Conservation (phyloP, 768 basidiomycete genomes). For the Serendipita sp. region DNA sequence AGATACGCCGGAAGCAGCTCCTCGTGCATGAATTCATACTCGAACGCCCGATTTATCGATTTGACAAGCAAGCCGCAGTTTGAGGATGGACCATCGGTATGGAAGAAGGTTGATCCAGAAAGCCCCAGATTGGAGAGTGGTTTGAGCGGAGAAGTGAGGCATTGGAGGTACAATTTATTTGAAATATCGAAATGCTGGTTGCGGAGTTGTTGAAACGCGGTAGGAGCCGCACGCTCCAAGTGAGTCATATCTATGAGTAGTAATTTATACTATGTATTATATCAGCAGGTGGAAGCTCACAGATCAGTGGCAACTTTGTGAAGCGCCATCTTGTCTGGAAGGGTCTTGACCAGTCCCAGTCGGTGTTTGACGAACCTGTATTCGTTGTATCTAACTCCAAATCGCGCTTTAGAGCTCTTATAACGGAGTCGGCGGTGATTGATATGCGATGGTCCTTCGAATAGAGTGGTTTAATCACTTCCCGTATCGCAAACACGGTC, state of each 20-base stretch:
- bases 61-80: neutral
- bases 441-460: neutral
- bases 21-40: slow-evolving; percentile 4
- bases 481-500: neutral
- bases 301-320: neutral
- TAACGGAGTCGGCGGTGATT: neutral
- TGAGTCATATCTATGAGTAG: neutral
- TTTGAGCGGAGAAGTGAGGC: neutral
- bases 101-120: neutral
- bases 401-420: neutral
- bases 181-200: neutral
- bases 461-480: neutral
- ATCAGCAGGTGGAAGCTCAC: neutral
- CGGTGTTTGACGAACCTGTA: neutral
- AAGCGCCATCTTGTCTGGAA: neutral
- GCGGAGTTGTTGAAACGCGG: neutral
- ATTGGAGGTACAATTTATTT: neutral
- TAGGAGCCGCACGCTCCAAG: neutral
- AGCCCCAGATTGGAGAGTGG: neutral
- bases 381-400: neutral
- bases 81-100: neutral
- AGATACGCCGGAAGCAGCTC: neutral
- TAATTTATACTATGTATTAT: neutral
- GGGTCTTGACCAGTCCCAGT: neutral
- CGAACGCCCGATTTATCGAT: neutral